Evolutionary conservation across 2,329 filamentous ascomycete species (phyloP).

Genomic region (Colletotrichum sp.): DNA sequence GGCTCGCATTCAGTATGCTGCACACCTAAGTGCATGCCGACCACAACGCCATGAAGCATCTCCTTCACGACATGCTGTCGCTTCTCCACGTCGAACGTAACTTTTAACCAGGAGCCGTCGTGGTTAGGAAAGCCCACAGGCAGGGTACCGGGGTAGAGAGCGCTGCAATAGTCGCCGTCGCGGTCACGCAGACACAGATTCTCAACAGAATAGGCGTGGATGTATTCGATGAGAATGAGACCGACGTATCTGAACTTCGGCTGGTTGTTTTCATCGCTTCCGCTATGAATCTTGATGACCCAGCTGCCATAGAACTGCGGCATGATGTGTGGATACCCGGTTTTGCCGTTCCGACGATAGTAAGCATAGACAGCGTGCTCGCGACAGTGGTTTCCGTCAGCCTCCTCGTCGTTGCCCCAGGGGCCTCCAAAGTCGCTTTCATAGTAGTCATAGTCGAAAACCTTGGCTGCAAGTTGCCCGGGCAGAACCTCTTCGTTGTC

Average conservation of each 20-base stretch:
- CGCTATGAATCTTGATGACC: background rate
- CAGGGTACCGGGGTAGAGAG: no score
- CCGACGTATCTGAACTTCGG: background rate
- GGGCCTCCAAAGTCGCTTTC: rapidly evolving
- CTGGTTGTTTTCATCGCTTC: background rate
- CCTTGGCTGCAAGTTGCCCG: background rate
- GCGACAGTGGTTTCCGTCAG: background rate
- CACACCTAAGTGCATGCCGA: background rate
- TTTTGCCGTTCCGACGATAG: background rate
- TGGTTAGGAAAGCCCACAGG: background rate
- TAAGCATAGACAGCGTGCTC: background rate
- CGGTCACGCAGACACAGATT: rapidly evolving
- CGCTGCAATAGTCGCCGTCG: background rate
- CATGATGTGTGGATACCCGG: background rate
- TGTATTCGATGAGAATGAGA: background rate
- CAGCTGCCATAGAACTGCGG: background rate
- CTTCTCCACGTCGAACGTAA: background rate
- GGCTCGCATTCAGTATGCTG: slow-evolving; percentile 19
- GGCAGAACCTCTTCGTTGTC: rapidly evolving
- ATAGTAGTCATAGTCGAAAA: background rate
- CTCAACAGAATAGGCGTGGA: background rate
- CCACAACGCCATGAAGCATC: background rate
- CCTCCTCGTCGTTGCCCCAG: background rate
- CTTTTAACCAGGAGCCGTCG: no score
- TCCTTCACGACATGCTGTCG: background rate